Conservation (phyloP, 805 yeast genomes). For the Metschnikowia drakensbergensis region DNA sequence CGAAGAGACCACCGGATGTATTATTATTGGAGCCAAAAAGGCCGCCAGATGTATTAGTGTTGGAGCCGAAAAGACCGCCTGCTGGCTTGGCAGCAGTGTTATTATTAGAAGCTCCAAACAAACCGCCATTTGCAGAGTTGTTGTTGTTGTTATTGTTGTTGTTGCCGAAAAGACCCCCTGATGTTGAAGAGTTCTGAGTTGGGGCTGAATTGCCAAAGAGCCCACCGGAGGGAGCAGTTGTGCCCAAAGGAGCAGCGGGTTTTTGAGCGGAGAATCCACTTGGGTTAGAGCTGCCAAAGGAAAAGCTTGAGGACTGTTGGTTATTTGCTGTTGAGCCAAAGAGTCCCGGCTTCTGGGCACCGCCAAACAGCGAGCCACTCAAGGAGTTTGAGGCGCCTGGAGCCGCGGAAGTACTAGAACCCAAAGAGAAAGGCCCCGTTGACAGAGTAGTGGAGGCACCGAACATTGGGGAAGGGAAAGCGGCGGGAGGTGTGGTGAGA, state of each 20-base stretch:
- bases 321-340: conserved; percentile 8
- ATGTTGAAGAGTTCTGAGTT: neutral
- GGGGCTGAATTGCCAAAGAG: conserved; percentile 11
- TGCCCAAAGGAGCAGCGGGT: conserved; percentile 6
- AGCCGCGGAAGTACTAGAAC: conserved; percentile 6
- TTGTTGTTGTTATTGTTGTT: conserved; percentile 15
- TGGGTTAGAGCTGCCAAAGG: conserved; percentile 3
- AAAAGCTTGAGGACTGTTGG: neutral
- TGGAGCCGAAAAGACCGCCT: conserved; percentile 4
- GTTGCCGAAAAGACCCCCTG: conserved; percentile 25
- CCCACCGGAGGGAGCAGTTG: conserved; percentile 5
- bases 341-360: conserved; percentile 12
- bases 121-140: conserved; percentile 28
- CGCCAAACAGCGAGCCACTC: conserved; percentile 11
- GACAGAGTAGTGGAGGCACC: conserved; percentile 12
- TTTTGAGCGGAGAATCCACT: conserved; percentile 14
- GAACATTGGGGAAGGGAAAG: conserved; percentile 10
- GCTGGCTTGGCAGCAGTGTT: neutral
- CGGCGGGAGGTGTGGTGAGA: neutral
- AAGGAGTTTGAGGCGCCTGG: conserved; percentile 6
- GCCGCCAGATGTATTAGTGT: conserved; percentile 23
- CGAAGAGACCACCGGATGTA: conserved; percentile 39
- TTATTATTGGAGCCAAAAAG: conserved; percentile 19
- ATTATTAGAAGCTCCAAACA: conserved; percentile 20
- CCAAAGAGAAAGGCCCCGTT: conserved; percentile 10